Evolutionary conservation across 139 green algal species (phyloP).

Genomic region (Pedinophyceae sp.): DNA sequence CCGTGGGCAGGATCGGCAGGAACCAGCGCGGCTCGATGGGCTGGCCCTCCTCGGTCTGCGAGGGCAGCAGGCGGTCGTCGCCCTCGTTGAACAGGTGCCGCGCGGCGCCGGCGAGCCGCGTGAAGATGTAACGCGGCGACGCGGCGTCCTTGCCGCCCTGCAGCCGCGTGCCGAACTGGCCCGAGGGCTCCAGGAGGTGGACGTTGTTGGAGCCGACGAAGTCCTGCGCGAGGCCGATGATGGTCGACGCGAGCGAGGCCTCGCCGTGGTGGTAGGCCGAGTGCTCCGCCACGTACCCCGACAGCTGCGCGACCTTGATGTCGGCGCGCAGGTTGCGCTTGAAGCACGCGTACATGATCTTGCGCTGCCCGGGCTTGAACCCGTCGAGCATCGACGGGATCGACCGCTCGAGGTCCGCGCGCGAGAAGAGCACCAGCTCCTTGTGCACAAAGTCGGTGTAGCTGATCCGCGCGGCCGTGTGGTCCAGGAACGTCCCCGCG

Average conservation of each 20-base stretch:
- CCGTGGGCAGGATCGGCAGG: slow-evolving; percentile 64
- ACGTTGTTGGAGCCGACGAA: slow-evolving; percentile 98
- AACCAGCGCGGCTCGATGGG: slow-evolving; percentile 91
- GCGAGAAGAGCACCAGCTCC: slow-evolving; percentile 87
- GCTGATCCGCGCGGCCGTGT: slow-evolving; percentile 47
- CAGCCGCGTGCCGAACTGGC: slow-evolving; percentile 32
- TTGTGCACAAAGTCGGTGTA: slow-evolving; percentile 95
- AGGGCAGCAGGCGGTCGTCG: slow-evolving; percentile 83
- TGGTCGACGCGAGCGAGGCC: slow-evolving; percentile 60
- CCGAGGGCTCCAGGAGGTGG: slow-evolving; percentile 74
- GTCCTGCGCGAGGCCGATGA: slow-evolving; percentile 80
- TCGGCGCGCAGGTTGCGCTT: slow-evolving; percentile 71
- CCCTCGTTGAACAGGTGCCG: slow-evolving; percentile 76
- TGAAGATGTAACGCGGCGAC: slow-evolving; percentile 93
- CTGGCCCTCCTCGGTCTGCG: slow-evolving; percentile 91
- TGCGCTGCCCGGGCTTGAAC: slow-evolving; percentile 95
- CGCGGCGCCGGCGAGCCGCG: slow-evolving; percentile 58
- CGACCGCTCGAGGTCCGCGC: slow-evolving; percentile 85
- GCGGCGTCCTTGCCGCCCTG: slow-evolving; percentile 92
- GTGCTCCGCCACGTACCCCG: slow-evolving; percentile 91
- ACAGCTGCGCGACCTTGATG: slow-evolving; percentile 78
- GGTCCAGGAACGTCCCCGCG: slow-evolving; percentile 88
- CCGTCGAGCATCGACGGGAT: slow-evolving; percentile 93
- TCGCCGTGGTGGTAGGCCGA: slow-evolving; percentile 99
- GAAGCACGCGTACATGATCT: slow-evolving; percentile 96